These are phyloP conservation scores for Bruguiera parviflora DNA, from an alignment of 345 rosid genomes.

Conservation along the genomic window DNA sequence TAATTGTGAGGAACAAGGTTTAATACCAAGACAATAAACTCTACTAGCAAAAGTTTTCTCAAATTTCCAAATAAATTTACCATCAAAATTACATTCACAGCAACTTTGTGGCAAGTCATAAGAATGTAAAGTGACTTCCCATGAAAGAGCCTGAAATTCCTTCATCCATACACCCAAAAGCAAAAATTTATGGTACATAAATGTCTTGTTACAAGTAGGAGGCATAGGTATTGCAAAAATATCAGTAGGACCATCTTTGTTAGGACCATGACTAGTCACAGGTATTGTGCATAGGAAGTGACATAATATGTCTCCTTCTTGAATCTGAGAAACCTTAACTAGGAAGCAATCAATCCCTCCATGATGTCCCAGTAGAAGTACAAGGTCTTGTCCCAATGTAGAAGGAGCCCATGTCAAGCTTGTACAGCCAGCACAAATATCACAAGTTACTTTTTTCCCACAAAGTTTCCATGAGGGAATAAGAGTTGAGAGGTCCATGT, in stretches of 20 bases:
- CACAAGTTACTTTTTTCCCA: slow-evolving; percentile 49
- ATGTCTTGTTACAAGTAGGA: slow-evolving; percentile 48
- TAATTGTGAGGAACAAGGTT: slow-evolving; percentile 52
- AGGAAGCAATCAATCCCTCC: slow-evolving; percentile 83
- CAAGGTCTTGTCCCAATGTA: slow-evolving; percentile 43
- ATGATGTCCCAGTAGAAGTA: slow-evolving; percentile 66
- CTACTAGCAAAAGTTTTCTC: slow-evolving; percentile 45
- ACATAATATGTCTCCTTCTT: slow-evolving; percentile 33
- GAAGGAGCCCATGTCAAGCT: slow-evolving; percentile 85
- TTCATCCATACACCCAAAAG: slow-evolving; percentile 71
- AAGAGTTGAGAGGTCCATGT: slow-evolving; percentile 41
- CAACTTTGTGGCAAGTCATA: slow-evolving; percentile 35
- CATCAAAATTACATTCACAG: slow-evolving; percentile 47
- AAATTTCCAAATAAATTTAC: slow-evolving; percentile 38
- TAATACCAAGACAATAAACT: slow-evolving; percentile 49
- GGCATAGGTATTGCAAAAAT: slow-evolving; percentile 55
- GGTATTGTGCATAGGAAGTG: slow-evolving; percentile 71
- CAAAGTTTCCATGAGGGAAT: slow-evolving; percentile 56
- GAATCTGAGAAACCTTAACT: slow-evolving; percentile 44
- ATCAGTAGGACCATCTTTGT: slow-evolving; percentile 52
- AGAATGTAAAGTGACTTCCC: slow-evolving; percentile 67
- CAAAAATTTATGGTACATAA: slow-evolving; percentile 47
- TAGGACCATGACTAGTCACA: slow-evolving; percentile 36
- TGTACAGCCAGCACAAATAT: slow-evolving; percentile 46
- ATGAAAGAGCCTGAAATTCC: slow-evolving; percentile 59